Evolutionary conservation across 2,329 filamentous ascomycete species (phyloP), one percentile per base, ranked within the genome.

Genomic region (Cladophialophora exuberans): DNA sequence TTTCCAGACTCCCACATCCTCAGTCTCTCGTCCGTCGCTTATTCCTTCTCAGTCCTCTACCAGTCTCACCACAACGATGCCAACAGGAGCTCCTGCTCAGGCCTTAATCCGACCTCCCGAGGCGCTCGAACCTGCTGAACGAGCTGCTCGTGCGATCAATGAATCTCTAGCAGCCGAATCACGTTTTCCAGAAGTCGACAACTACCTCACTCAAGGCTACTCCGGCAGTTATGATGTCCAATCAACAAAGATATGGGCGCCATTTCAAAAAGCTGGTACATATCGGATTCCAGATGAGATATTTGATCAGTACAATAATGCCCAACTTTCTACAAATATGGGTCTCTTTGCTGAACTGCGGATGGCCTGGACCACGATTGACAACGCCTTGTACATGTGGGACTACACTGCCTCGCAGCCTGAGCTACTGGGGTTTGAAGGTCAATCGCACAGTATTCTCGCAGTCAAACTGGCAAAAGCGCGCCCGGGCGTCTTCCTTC

Each of bases 381-480:
- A 99, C 75, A 97, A 96, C 74, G 89, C 90, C 59, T 79, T 99
- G 39, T 99, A 97, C 70, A 80, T 99, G 13, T 99, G 95, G 95
- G 93, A 99, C 73, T 99, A 97, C 71, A 96, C 91, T 5, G 83
- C 90, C 69, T 85, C 89, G n/a, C 90, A 93, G 64, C 90, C 93
- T 4, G 89, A 96, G 69, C 79, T 97, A 36, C 88, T 96, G 62
- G 93, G 93, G 15, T 97, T 89, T 67, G 93, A 97, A 70, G 91
- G 96, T 64, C 88, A 93, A 71, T 80, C 85, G 5, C 86, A 95
- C 69, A 90, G 85, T 62, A 97, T 99, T 65, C 91, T 90, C 36
- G 85, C 89, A n/a, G 89, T 99, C 38, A 91, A 90, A 64, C 82
- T 99, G 42, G 88, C 95, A 10, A 84, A 86, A 46, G 94, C 94